Percentiles rank a stretch among this genome's conserved stretches.
Conservation (phyloP, 2,329 filamentous ascomycete genomes). For the Pseudocercospora vitis region DNA sequence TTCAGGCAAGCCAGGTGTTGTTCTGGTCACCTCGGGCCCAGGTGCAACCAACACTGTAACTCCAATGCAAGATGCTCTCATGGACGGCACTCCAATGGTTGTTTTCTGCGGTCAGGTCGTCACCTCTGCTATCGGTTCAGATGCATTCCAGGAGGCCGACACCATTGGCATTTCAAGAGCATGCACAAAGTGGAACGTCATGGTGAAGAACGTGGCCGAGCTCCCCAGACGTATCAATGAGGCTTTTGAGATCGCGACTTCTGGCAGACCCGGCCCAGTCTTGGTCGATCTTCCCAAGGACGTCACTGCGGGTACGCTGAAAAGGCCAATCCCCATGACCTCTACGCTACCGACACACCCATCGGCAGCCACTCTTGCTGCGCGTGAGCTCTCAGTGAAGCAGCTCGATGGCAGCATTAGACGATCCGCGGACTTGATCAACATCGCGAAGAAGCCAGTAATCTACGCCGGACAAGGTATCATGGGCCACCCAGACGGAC, state of each 20-base stretch:
- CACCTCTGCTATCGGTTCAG: constrained; percentile 86
- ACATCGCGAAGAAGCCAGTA: constrained; percentile 87
- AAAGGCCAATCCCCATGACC: constrained; percentile 78
- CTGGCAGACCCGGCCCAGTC: constrained; percentile 88
- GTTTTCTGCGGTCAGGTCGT: constrained; percentile 94
- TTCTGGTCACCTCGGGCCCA: constrained; percentile 93
- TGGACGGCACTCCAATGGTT: constrained; percentile 92
- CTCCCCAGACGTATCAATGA: constrained; percentile 93
- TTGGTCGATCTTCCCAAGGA: constrained; percentile 96
- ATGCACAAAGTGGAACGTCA: constrained; percentile 98
- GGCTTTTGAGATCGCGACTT: constrained; percentile 96
- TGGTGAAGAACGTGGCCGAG: constrained; percentile 95
- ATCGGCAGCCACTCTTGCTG: constrained; percentile 80
- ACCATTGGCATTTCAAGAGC: constrained; percentile 89
- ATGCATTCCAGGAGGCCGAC: constrained; percentile 96
- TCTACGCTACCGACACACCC: constrained; percentile 73
- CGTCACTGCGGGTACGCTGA: constrained; percentile 80
- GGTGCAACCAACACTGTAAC: constrained; percentile 96
- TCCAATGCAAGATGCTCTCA: constrained; percentile 92
- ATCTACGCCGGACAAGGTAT: constrained; percentile 94
- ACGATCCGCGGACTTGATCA: constrained; percentile 79
- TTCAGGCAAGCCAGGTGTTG: constrained; percentile 89
- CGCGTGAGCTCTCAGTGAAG: constrained; percentile 68
- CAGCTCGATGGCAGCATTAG: constrained; percentile 72
- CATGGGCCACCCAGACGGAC: constrained; percentile 74